phyloP scores from a whole-genome alignment of 495 filamentous ascomycete species.

The Tuber magnatum region DNA sequence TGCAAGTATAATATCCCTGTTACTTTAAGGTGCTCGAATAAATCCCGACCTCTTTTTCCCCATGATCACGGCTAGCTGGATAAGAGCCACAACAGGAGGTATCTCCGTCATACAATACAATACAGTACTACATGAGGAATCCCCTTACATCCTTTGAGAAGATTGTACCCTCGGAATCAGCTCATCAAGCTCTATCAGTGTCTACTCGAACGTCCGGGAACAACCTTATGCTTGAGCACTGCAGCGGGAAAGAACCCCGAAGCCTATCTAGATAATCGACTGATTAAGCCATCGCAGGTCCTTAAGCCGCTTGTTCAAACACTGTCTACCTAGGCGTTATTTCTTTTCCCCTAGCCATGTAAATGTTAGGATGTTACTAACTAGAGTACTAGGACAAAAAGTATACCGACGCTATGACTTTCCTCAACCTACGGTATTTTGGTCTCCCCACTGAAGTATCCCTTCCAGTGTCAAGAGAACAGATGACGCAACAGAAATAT shows the following conservation, averaged over 20 bases:
- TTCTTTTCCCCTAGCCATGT: neutral
- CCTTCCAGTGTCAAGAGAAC: neutral
- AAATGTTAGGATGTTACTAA: too few species aligned
- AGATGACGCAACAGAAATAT: neutral
- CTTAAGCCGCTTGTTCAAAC: neutral
- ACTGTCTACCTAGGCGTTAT: neutral
- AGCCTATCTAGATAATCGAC: neutral
- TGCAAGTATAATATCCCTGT: neutral
- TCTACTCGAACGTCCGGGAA: neutral
- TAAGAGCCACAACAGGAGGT: neutral
- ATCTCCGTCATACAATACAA: neutral
- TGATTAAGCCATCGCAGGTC: neutral
- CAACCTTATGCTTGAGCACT: neutral
- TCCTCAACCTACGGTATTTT: neutral
- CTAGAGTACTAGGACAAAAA: too few species aligned
- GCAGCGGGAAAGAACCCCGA: neutral
- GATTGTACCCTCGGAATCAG: neutral
- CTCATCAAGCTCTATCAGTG: neutral
- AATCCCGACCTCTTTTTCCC: neutral
- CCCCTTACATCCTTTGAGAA: neutral
- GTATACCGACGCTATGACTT: neutral
- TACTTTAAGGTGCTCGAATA: neutral
- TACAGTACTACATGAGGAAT: neutral
- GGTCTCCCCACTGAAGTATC: neutral
- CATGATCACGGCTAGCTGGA: neutral